phyloP scores from a whole-genome alignment of 257 asterid species.

The Fraxinus excelsior region DNA sequence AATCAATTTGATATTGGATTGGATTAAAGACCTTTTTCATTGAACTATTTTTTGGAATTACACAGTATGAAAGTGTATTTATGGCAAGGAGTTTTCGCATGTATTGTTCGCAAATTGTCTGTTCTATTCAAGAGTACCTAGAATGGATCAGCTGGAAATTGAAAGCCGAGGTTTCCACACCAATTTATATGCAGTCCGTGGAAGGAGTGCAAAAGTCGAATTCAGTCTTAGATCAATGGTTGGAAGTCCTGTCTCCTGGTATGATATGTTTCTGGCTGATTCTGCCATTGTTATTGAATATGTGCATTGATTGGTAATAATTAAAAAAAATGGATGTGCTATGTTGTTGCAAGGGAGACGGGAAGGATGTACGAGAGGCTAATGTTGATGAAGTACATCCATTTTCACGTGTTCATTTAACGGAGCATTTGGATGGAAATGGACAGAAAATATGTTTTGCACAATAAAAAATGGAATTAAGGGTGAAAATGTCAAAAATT shows the following conservation, averaged over 20 bases:
- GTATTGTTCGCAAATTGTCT: conserved; percentile 5
- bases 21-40: not conserved
- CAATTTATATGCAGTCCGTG: conserved; percentile 87
- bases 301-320: not conserved
- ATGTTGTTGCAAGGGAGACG: conserved; percentile 77
- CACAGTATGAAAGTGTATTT: not conserved
- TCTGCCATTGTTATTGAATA: not conserved
- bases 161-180: conserved; percentile 99
- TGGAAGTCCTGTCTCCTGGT: conserved; percentile 99
- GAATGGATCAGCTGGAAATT: conserved; percentile 84
- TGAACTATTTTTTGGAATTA: conserved; percentile 15
- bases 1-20: conserved; percentile 13
- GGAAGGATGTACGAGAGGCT: conserved; percentile 98
- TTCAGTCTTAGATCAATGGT: conserved; percentile 58
- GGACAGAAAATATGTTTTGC: no score
- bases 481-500: no score
- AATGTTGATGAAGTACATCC: conserved; percentile 82
- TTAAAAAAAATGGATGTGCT: not conserved
- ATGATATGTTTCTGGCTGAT: conserved; percentile 20
- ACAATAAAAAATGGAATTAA: no score
- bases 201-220: conserved; percentile 95
- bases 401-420: no score
- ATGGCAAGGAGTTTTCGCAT: not conserved
- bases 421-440: no score
- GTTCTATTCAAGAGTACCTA: conserved; percentile 68